Percentiles rank a stretch among this genome's conserved stretches.
Evolutionary conservation across 2,329 filamentous ascomycete genomes (phyloP).

Genomic region (Exophiala viscosa): DNA sequence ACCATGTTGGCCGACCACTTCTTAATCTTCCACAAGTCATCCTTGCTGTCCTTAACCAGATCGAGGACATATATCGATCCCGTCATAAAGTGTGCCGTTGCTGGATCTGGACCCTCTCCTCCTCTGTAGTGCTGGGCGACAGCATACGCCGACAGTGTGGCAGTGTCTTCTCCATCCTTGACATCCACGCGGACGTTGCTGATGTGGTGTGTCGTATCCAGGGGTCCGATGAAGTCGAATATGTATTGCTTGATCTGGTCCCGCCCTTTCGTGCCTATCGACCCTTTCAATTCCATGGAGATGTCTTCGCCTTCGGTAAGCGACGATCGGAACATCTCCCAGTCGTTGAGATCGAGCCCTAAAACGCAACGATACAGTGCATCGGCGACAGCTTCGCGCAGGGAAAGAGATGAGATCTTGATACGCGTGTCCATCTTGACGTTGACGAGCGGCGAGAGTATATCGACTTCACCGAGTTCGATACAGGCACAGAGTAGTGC

Average conservation of each 20-base stretch:
- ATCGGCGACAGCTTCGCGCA: constrained; percentile 35
- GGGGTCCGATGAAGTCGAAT: background rate
- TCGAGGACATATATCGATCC: constrained; percentile 1
- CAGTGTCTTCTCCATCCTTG: constrained; percentile 15
- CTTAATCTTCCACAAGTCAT: constrained; percentile 6
- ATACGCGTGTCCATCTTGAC: background rate
- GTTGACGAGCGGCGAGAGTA: background rate
- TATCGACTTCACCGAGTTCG: too few relatives aligned
- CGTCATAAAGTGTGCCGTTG: background rate
- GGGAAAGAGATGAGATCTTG: constrained; percentile 21
- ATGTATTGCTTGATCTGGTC: constrained; percentile 22
- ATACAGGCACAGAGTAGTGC: too few relatives aligned
- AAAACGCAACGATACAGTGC: constrained; percentile 32
- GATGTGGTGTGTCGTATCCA: constrained; percentile 32
- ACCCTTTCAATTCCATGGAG: constrained; percentile 22
- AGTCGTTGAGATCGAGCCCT: constrained; percentile 31
- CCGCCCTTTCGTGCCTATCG: constrained; percentile 27
- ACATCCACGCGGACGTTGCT: constrained; percentile 28
- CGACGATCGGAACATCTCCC: constrained; percentile 32
- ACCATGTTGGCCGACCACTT: background rate
- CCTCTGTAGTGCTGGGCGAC: constrained; percentile 24
- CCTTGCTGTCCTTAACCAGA: background rate
- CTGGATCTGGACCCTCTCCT: constrained; percentile 1
- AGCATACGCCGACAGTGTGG: constrained; percentile 20
- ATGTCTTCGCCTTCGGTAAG: constrained; percentile 29